Conservation (phyloP, 2,329 filamentous ascomycete genomes). For the Ophiostoma sp. region DNA sequence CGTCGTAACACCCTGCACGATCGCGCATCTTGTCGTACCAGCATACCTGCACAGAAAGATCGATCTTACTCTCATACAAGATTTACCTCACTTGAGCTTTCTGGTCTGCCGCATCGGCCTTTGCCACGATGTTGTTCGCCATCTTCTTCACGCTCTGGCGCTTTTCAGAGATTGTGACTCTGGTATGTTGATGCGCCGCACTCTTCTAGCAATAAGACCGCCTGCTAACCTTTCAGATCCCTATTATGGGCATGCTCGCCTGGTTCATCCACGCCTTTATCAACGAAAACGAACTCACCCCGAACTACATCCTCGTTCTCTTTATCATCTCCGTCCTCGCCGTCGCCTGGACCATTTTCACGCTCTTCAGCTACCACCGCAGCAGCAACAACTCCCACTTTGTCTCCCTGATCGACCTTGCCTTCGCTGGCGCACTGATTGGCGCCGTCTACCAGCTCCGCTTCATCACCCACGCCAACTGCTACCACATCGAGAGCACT, state of each 20-base stretch:
- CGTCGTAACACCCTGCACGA: background rate
- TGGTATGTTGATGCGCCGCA: constrained; percentile 47
- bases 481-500: constrained; percentile 57
- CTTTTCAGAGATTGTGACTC: constrained; percentile 61
- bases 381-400: constrained; percentile 61
- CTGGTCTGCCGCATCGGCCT: background rate
- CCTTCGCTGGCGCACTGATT: constrained; percentile 65
- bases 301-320: constrained; percentile 62
- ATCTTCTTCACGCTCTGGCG: constrained; percentile 64
- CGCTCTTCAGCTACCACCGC: constrained; percentile 67
- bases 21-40: background rate
- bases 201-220: background rate
- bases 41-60: background rate
- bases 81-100: background rate
- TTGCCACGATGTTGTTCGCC: constrained; percentile 59
- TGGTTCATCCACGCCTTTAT: constrained; percentile 65
- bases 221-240: constrained; percentile 49
- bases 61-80: background rate
- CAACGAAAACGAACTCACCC: constrained; percentile 57
- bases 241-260: constrained; percentile 65
- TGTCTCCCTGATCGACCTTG: constrained; percentile 60
- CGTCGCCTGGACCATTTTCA: constrained; percentile 63
- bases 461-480: constrained; percentile 64
- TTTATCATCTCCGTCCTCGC: constrained; percentile 68
- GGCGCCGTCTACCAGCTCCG: constrained; percentile 61